phyloP scores from a whole-genome alignment of 306 rosid genomes.

The Arachis stenosperma region DNA sequence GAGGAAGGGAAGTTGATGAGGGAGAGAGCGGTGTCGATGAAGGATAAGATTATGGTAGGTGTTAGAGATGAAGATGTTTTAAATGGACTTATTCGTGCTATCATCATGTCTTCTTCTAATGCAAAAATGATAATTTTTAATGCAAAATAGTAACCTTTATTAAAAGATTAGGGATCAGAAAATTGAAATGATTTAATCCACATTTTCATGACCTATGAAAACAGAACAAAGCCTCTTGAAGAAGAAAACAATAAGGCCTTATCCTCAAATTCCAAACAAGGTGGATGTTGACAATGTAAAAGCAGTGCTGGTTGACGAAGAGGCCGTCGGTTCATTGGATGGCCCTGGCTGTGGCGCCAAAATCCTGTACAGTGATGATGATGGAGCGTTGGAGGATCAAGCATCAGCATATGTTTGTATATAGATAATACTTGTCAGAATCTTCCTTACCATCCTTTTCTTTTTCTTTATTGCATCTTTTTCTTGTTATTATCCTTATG shows the following conservation, averaged over 20 bases:
- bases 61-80: conserved; percentile 25
- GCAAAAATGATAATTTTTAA: too few species aligned
- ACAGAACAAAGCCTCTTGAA: too few species aligned
- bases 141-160: too few species aligned
- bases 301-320: conserved; percentile 75
- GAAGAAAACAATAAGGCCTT: neutral
- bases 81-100: conserved; percentile 5
- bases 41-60: conserved; percentile 28
- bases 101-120: conserved; percentile 24
- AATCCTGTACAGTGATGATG: conserved; percentile 47
- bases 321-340: conserved; percentile 64
- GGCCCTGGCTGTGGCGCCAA: conserved; percentile 64
- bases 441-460: neutral
- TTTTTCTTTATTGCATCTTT: neutral
- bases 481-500: neutral
- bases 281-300: conserved; percentile 35
- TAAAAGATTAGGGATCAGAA: too few species aligned
- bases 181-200: too few species aligned
- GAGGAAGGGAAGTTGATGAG: conserved; percentile 37
- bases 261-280: conserved; percentile 62
- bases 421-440: neutral
- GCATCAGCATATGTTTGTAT: conserved; percentile 27
- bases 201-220: too few species aligned
- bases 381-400: conserved; percentile 32
- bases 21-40: conserved; percentile 38